A percentile compares a stretch with the other conserved stretches of the same genome.
These are phyloP conservation scores for Ambispora gerdemannii DNA, from an alignment of 192 early-diverging fungal species.

Conservation along the genomic window DNA sequence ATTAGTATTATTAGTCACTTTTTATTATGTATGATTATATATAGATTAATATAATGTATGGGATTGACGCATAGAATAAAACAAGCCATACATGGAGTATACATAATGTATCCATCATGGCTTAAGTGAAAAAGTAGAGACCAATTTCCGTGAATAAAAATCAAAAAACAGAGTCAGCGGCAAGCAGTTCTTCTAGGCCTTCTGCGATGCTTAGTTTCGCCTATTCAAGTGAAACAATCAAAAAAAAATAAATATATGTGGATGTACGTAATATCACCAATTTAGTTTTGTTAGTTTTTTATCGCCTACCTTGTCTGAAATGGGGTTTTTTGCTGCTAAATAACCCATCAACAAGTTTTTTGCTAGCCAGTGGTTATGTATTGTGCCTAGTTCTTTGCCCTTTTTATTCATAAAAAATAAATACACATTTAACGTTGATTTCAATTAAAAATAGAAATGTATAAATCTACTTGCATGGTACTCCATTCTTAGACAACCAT, in stretches of 20 bases:
- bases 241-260: not conserved
- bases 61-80: too few species aligned
- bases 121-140: too few species aligned
- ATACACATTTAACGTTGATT: not conserved
- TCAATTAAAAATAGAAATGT: constrained; percentile 2
- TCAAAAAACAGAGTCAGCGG: not conserved
- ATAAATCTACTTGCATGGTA: constrained; percentile 30
- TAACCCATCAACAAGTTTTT: constrained; percentile 53
- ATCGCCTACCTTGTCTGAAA: constrained; percentile 39
- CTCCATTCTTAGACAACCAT: constrained; percentile 40
- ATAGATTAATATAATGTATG: too few species aligned
- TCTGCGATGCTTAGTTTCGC: constrained; percentile 27
- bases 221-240: not conserved
- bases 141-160: too few species aligned
- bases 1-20: too few species aligned
- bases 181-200: constrained; percentile 22
- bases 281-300: not conserved
- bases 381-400: constrained; percentile 44
- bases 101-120: too few species aligned
- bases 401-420: constrained; percentile 22
- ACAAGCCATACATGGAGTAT: too few species aligned
- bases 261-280: not conserved
- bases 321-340: constrained; percentile 43
- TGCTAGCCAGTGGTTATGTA: constrained; percentile 47
- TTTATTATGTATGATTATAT: too few species aligned